Evolutionary conservation across 306 rosid genomes (phyloP).

Genomic region (Arachis stenosperma): DNA sequence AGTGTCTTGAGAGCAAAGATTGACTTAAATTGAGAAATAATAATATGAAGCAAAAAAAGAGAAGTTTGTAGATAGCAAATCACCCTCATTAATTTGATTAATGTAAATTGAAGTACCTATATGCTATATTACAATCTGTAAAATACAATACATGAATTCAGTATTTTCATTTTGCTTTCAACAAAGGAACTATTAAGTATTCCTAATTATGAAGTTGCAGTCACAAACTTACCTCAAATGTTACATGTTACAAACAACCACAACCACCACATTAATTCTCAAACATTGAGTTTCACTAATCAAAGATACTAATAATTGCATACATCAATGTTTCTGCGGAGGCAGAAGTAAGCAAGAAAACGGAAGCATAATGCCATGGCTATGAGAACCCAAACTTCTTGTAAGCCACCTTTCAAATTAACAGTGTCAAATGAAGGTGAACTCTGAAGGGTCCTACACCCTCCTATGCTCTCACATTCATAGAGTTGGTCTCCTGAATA

Average conservation of each 20-base stretch:
- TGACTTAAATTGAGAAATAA: neutral
- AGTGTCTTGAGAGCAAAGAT: neutral
- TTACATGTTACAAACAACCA: neutral
- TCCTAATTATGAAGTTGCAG: neutral
- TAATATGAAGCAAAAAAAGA: neutral
- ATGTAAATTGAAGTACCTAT: neutral
- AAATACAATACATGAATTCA: conserved; percentile 5
- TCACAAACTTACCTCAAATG: neutral
- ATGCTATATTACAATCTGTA: neutral
- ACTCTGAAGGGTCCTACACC: conserved; percentile 76
- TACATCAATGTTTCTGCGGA: conserved; percentile 56
- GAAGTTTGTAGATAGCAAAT: neutral
- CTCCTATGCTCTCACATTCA: conserved; percentile 72
- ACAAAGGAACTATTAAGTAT: neutral
- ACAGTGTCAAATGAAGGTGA: conserved; percentile 89
- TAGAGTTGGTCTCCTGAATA: conserved; percentile 76
- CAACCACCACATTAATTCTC: neutral
- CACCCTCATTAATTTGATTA: neutral
- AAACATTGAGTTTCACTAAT: neutral
- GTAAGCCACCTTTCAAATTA: conserved; percentile 70
- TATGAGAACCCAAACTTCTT: conserved; percentile 75
- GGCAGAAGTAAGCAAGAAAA: conserved; percentile 70
- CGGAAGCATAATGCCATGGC: conserved; percentile 80
- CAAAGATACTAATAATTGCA: conserved; percentile 35
- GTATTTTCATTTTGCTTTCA: neutral